Evolutionary conservation across 192 early-diverging fungal genomes (phyloP), one percentile per base, ranked within the genome.

Genomic region (Coemansia sp.): DNA sequence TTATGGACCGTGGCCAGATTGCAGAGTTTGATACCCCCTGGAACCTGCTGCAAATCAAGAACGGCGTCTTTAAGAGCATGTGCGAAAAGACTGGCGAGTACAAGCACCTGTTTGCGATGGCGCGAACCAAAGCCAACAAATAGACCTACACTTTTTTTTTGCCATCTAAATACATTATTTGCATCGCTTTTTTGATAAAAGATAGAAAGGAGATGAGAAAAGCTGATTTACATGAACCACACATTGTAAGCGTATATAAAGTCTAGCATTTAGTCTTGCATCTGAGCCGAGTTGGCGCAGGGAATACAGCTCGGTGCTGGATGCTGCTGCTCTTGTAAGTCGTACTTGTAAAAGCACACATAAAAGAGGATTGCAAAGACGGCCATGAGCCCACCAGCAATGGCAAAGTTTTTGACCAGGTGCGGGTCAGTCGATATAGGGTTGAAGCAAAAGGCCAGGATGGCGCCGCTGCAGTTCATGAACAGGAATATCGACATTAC

Each of bases 31-130:
- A 85, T 26, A 75, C 77, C 1, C 92, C 92, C 6, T 44, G 44
- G 19, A 80, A 74, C 8, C 71, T 94, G 68, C 53, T 91, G 33
- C 48, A 60, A n/a, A 72, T 81, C 18, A 67, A 57, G 19, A 58
- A 74, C 22, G 63, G 80, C 12, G 62, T 83, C 41, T 86, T 87
- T 46, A 80, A 67, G 40, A 69, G 74, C 24, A 93, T 97, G 91
- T 93, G 88, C 46, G 80, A 85, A 26, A 87, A 90, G 38, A 86
- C 86, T 29, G 90, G 90, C 0, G 93, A 94, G 56, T 88, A 81
- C 67, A 71, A 81, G 4, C 84, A 88, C 8, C 62, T 96, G 43
- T 42, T 84, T 18, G 82, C 80, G 14, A 17, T 53, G 8, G 52
- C 52, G 18, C 52, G 17, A 1, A 11, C 52, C 33, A 53, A 53